These are phyloP conservation scores for Thalassiosira sp. DNA, from an alignment of 352 stramenopile genomes.

Conservation along the genomic window DNA sequence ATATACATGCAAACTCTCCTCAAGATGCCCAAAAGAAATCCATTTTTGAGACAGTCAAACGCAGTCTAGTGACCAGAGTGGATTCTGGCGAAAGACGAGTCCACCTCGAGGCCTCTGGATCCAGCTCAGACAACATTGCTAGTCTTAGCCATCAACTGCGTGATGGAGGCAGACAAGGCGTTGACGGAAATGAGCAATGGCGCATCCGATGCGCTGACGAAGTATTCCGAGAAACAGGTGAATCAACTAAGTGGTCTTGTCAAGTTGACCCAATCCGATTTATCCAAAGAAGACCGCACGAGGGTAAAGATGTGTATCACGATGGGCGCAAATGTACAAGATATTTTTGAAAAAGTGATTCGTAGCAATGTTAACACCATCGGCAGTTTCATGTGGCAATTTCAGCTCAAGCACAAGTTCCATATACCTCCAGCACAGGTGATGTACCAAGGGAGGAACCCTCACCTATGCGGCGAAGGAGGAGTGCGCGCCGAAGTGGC, in stretches of 20 bases:
- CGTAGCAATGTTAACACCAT: slow-evolving; percentile 88
- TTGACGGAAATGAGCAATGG: slow-evolving; percentile 92
- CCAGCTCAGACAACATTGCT: slow-evolving; percentile 90
- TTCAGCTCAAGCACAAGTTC: slow-evolving; percentile 92
- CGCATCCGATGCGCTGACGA: slow-evolving; percentile 91
- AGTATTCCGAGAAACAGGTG: slow-evolving; percentile 89
- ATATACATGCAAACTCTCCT: slow-evolving; percentile 96
- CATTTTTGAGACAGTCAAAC: slow-evolving; percentile 92
- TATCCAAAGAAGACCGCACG: slow-evolving; percentile 81
- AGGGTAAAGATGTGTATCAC: slow-evolving; percentile 96
- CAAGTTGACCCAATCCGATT: slow-evolving; percentile 88
- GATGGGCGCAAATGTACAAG: slow-evolving; percentile 92
- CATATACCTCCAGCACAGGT: slow-evolving; percentile 91
- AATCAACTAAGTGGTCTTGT: slow-evolving; percentile 89
- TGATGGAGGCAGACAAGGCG: slow-evolving; percentile 91
- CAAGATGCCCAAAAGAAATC: slow-evolving; percentile 91
- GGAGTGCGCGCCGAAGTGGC: slow-evolving; percentile 86
- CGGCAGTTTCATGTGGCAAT: slow-evolving; percentile 93
- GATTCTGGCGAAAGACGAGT: slow-evolving; percentile 93
- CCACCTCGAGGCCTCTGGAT: slow-evolving; percentile 90
- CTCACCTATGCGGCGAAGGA: slow-evolving; percentile 79
- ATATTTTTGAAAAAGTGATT: slow-evolving; percentile 91
- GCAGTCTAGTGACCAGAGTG: slow-evolving; percentile 92
- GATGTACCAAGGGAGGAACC: slow-evolving; percentile 88
- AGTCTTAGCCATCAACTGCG: slow-evolving; percentile 94